phyloP scores from a whole-genome alignment of 2,329 filamentous ascomycete species.

The Pseudofabraea citricarpa region DNA sequence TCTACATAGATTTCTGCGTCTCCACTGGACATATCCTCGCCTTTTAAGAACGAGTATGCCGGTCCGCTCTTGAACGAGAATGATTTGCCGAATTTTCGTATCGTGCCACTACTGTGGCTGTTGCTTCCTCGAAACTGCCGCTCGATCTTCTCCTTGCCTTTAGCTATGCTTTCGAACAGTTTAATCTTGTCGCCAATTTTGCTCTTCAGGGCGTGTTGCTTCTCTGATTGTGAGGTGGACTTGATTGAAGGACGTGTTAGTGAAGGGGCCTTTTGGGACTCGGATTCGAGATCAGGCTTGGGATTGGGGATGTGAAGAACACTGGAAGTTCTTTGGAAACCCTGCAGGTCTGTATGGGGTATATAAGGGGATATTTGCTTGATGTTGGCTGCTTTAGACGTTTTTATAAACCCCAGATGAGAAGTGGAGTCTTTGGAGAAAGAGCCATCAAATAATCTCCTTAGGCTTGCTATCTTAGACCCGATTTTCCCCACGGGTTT shows the following conservation, averaged over 20 bases:
- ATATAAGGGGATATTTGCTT: not conserved
- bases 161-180: constrained; percentile 15
- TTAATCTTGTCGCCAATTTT: constrained; percentile 21
- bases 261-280: no score
- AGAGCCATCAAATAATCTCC: not conserved
- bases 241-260: no score
- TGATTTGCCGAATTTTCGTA: no score
- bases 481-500: not conserved
- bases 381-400: not conserved
- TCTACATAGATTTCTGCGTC: no score
- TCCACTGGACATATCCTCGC: no score
- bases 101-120: no score
- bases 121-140: constrained; percentile 5
- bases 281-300: no score
- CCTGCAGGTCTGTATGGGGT: not conserved
- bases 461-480: not conserved
- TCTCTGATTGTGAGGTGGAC: constrained; percentile 2
- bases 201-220: constrained; percentile 7
- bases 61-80: no score
- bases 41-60: no score
- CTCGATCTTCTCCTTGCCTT: not conserved
- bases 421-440: no score
- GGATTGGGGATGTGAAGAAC: not conserved
- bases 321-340: not conserved
- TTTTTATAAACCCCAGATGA: no score